Evolutionary conservation across 305 asterid species (phyloP).

Genomic region (Fraxinus platypoda): DNA sequence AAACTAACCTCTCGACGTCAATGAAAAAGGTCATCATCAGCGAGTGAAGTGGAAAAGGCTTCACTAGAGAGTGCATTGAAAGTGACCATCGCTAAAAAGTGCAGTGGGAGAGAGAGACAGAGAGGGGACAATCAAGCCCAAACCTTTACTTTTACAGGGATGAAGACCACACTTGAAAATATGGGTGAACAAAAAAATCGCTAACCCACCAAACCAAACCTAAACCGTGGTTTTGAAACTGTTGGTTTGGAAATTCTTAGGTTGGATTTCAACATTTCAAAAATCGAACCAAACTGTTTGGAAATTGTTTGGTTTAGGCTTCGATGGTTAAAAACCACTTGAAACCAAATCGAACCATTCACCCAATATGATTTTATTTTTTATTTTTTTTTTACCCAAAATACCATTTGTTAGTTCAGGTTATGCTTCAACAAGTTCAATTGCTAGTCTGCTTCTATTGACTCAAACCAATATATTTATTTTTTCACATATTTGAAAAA

Average conservation of each 20-base stretch:
- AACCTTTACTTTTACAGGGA: not conserved
- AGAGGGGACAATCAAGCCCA: not conserved
- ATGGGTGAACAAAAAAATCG: not conserved
- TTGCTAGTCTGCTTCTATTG: not conserved
- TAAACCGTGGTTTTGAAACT: not conserved
- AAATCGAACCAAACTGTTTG: not conserved
- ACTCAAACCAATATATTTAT: not conserved
- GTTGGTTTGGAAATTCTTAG: not conserved
- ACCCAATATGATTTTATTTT: no score
- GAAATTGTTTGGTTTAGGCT: not conserved
- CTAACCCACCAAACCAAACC: not conserved
- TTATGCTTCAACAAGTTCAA: not conserved
- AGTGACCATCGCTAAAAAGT: not conserved
- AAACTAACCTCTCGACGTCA: not conserved
- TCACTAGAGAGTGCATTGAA: not conserved
- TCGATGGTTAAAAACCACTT: not conserved
- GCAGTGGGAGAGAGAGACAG: not conserved
- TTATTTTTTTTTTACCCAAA: not conserved
- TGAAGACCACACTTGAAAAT: not conserved
- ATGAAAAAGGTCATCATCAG: not conserved
- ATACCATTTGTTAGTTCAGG: not conserved
- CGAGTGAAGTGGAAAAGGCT: not conserved
- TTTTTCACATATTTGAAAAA: not conserved
- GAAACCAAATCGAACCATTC: not conserved
- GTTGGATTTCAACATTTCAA: not conserved